These are phyloP conservation scores for Pseudozyma pruni DNA, from an alignment of 1,284 basidiomycete species.

Conservation along the genomic window DNA sequence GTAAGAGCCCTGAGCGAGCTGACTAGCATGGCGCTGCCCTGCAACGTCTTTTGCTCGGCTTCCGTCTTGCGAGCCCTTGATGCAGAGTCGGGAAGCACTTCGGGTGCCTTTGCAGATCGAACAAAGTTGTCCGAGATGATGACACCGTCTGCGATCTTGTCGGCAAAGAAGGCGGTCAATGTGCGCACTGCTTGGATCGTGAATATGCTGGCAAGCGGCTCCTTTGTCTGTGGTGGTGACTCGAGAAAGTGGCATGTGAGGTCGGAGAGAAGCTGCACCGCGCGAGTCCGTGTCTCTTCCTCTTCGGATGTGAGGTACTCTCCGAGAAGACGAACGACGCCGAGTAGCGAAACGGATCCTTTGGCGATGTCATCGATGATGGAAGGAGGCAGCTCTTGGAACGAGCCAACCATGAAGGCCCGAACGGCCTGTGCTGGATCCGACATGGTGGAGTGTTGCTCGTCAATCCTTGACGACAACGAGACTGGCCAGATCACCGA, in stretches of 20 bases:
- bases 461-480: too few relatives aligned
- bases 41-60: slow-evolving; percentile 51
- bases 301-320: slow-evolving; percentile 88
- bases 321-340: slow-evolving; percentile 86
- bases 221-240: slow-evolving; percentile 20
- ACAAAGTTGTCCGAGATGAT: slow-evolving; percentile 53
- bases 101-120: slow-evolving; percentile 43
- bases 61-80: slow-evolving; percentile 36
- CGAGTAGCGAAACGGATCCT: slow-evolving; percentile 71
- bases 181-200: slow-evolving; percentile 81
- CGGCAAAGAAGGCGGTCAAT: slow-evolving; percentile 82
- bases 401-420: slow-evolving; percentile 54
- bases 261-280: slow-evolving; percentile 69
- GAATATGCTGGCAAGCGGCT: slow-evolving; percentile 75
- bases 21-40: slow-evolving; percentile 59
- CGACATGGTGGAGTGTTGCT: slow-evolving; percentile 22
- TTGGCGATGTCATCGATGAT: slow-evolving; percentile 41
- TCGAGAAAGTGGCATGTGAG: slow-evolving; percentile 49
- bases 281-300: slow-evolving; percentile 80
- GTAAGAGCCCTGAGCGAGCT: slow-evolving; percentile 75
- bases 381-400: slow-evolving; percentile 47
- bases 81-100: slow-evolving; percentile 54
- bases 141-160: slow-evolving; percentile 85
- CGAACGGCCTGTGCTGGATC: slow-evolving; percentile 42
- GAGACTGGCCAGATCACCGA: too few relatives aligned